Evolutionary conservation across 345 rosid genomes (phyloP).

Genomic region (Lepidium sativum): DNA sequence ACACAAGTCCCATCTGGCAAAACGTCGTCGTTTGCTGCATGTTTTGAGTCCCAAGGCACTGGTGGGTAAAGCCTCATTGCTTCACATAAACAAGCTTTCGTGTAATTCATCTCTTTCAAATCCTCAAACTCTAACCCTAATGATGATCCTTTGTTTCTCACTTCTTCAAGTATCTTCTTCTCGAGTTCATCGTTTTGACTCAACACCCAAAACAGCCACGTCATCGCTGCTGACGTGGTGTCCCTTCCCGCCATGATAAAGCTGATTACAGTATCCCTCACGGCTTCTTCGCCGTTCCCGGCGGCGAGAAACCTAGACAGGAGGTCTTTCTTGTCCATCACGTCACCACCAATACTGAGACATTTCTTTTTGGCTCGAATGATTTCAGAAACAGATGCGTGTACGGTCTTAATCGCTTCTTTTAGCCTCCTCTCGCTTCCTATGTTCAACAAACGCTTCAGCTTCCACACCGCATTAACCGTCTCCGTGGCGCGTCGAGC

Average conservation of each 20-base stretch:
- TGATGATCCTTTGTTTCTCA: constrained; percentile 6
- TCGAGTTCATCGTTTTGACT: constrained; percentile 28
- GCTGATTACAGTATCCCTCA: constrained; percentile 54
- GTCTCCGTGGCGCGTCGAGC: constrained; percentile 55
- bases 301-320: constrained; percentile 41
- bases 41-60: constrained; percentile 68
- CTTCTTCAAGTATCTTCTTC: constrained; percentile 30
- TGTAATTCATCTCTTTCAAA: constrained; percentile 39
- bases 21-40: constrained; percentile 40
- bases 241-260: constrained; percentile 70
- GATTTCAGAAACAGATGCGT: constrained; percentile 26
- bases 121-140: constrained; percentile 29
- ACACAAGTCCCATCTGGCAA: constrained; percentile 64
- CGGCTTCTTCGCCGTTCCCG: constrained; percentile 39
- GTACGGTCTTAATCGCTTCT: constrained; percentile 36
- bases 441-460: constrained; percentile 40
- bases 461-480: constrained; percentile 46
- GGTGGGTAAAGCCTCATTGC: constrained; percentile 72
- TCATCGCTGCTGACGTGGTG: constrained; percentile 59
- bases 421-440: constrained; percentile 55
- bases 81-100: constrained; percentile 57
- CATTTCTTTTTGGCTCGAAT: constrained; percentile 32
- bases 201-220: constrained; percentile 70
- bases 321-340: constrained; percentile 29
- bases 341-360: constrained; percentile 11